phyloP scores from a whole-genome alignment of 2,329 filamentous ascomycete species.

The Bisporella sp. region DNA sequence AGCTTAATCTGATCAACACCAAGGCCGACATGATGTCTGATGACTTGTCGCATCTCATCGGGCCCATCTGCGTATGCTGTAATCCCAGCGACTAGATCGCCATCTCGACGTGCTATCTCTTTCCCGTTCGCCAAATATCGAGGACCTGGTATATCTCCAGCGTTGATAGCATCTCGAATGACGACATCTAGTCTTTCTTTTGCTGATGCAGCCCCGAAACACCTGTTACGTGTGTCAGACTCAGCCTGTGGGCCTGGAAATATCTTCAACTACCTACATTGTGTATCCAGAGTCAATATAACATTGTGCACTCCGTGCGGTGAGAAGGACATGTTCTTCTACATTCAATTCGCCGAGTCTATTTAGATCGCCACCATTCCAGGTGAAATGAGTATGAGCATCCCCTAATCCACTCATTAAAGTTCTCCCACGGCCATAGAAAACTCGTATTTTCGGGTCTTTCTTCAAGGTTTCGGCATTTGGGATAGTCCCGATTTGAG shows the following conservation, averaged over 20 bases:
- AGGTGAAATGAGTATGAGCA: constrained; percentile 41
- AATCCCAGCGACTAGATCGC: constrained; percentile 34
- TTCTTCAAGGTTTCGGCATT: constrained; percentile 16
- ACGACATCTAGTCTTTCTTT: constrained; percentile 33
- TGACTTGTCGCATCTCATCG: constrained; percentile 33
- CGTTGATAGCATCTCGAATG: constrained; percentile 41
- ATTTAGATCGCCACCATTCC: constrained; percentile 38
- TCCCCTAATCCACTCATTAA: constrained; percentile 44
- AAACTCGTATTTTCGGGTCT: constrained; percentile 13
- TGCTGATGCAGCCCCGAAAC: constrained; percentile 18
- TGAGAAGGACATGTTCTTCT: constrained; percentile 41
- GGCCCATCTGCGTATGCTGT: constrained; percentile 31
- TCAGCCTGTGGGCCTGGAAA: not conserved
- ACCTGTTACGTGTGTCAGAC: constrained; percentile 7
- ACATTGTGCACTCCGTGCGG: constrained; percentile 34
- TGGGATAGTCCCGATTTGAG: constrained; percentile 22
- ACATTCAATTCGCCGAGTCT: constrained; percentile 34
- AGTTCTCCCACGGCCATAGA: constrained; percentile 27
- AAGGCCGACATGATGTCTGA: constrained; percentile 29
- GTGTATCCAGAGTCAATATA: constrained; percentile 44
- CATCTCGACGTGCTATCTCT: constrained; percentile 39
- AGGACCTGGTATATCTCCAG: constrained; percentile 39
- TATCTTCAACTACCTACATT: constrained; percentile 25
- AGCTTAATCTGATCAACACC: constrained; percentile 39
- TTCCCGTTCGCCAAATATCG: constrained; percentile 40